Conservation (phyloP, 1,284 basidiomycete species). For the Lentinula novae-zelandiae region DNA sequence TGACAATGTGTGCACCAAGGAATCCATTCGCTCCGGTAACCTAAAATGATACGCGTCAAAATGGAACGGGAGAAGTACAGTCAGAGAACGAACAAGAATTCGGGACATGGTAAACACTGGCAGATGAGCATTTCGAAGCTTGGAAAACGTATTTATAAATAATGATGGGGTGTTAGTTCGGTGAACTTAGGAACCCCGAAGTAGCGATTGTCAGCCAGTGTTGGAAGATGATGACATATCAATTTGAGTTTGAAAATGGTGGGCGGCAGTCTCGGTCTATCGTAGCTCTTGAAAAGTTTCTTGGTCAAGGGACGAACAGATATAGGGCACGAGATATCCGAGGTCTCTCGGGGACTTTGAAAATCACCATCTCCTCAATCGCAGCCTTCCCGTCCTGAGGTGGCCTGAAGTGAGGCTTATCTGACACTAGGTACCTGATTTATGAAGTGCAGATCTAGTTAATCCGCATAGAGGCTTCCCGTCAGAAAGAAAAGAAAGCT, state of each 20-base stretch:
- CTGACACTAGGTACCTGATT: too few relatives aligned
- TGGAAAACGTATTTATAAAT: not conserved
- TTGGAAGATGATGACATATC: not conserved
- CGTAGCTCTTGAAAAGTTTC: too few relatives aligned
- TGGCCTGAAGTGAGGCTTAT: too few relatives aligned
- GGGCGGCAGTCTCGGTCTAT: too few relatives aligned
- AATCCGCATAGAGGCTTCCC: too few relatives aligned
- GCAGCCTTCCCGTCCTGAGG: not conserved
- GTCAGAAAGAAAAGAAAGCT: too few relatives aligned
- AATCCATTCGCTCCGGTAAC: conserved; percentile 24
- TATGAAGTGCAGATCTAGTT: too few relatives aligned
- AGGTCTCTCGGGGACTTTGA: not conserved
- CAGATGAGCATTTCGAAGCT: not conserved
- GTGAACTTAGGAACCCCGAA: not conserved
- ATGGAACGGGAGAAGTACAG: not conserved
- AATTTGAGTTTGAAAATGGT: not conserved
- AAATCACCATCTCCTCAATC: not conserved
- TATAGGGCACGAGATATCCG: not conserved
- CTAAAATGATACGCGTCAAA: conserved; percentile 8
- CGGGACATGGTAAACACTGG: conserved; percentile 1
- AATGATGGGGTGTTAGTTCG: not conserved
- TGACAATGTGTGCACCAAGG: conserved; percentile 22
- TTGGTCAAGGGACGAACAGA: too few relatives aligned
- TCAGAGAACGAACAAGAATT: not conserved
- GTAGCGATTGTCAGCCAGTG: not conserved